A percentile compares a stretch with the other conserved stretches of the same genome.
Conservation (phyloP, 345 rosid genomes). For the Boechera retrofracta region DNA sequence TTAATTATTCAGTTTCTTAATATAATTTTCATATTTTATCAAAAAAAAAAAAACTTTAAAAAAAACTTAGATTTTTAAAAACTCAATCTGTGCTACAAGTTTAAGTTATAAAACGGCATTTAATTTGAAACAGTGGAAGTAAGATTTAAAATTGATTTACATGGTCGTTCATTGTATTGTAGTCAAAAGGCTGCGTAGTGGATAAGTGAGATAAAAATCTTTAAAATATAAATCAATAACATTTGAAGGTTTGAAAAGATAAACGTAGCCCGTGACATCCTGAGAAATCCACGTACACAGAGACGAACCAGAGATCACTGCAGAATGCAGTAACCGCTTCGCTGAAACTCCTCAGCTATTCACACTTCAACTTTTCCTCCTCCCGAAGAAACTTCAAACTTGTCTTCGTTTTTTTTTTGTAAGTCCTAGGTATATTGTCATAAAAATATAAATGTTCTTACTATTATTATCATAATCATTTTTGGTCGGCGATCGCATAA, state of each 20-base stretch:
- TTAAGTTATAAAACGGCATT: too few relatives aligned
- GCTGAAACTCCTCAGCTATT: constrained; percentile 3
- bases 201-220: constrained; percentile 26
- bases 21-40: too few relatives aligned
- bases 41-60: too few relatives aligned
- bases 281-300: constrained; percentile 25
- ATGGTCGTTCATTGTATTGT: constrained; percentile 22
- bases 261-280: constrained; percentile 25
- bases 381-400: constrained; percentile 15
- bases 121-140: too few relatives aligned
- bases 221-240: neutral
- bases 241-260: neutral
- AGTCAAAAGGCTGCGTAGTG: constrained; percentile 26
- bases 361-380: constrained; percentile 27
- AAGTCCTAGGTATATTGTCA: neutral
- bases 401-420: neutral
- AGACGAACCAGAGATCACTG: constrained; percentile 11
- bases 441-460: neutral
- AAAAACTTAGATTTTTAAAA: too few relatives aligned
- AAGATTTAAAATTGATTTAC: neutral
- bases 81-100: too few relatives aligned
- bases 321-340: constrained; percentile 32
- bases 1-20: too few relatives aligned
- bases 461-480: too few relatives aligned
- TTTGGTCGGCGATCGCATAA: neutral